These are phyloP conservation scores for Simmondsia chinensis DNA, from an alignment of 148 eudicot species.

Conservation along the genomic window DNA sequence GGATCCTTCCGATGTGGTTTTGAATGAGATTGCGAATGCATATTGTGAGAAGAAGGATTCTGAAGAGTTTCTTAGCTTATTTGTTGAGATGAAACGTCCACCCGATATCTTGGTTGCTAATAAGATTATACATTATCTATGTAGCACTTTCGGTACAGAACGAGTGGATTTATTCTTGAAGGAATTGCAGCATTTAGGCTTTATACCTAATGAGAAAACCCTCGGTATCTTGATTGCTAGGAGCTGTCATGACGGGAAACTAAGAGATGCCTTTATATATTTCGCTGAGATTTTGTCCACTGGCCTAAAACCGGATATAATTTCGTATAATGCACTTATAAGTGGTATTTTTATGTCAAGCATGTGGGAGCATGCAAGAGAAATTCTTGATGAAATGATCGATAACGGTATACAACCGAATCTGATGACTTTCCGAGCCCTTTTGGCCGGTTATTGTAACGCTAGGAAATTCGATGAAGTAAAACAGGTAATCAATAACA, in stretches of 20 bases:
- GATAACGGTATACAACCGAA: constrained; percentile 42
- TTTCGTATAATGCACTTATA: constrained; percentile 55
- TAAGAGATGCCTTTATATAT: constrained; percentile 47
- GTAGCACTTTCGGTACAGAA: constrained; percentile 35
- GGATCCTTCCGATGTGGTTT: constrained; percentile 30
- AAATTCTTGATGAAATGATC: constrained; percentile 56
- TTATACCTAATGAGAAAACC: constrained; percentile 48
- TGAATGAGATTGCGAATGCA: constrained; percentile 40
- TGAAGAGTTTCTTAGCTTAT: constrained; percentile 51
- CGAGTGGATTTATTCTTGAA: constrained; percentile 36
- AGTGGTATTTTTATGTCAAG: constrained; percentile 52
- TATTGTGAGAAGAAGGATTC: constrained; percentile 77
- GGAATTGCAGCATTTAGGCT: constrained; percentile 53
- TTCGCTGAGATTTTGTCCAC: constrained; percentile 44
- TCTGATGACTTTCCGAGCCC: constrained; percentile 42
- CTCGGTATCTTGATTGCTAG: constrained; percentile 60
- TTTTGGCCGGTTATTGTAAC: constrained; percentile 70
- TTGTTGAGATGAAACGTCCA: constrained; percentile 27
- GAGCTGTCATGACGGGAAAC: constrained; percentile 44
- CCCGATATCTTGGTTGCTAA: constrained; percentile 46
- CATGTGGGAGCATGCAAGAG: constrained; percentile 45
- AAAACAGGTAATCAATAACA: constrained; percentile 29
- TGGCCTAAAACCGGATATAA: constrained; percentile 41
- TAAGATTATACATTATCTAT: constrained; percentile 39
- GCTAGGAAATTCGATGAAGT: constrained; percentile 56